Evolutionary conservation across 2,329 filamentous ascomycete species (phyloP).

Genomic region (Pseudogymnoascus destructans): DNA sequence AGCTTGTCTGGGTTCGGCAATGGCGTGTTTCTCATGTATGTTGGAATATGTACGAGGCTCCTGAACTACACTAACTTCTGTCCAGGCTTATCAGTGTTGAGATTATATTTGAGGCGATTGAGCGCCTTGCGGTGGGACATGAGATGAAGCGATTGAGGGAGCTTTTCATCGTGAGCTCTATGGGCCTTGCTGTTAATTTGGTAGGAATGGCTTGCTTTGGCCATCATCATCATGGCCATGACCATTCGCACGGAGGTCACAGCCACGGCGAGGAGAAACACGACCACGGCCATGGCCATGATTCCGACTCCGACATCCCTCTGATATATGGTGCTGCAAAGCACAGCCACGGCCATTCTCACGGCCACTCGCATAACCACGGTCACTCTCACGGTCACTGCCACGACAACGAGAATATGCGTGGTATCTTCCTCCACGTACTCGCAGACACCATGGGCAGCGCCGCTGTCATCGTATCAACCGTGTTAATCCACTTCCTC

Average conservation of each 20-base stretch:
- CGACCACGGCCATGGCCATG: conserved; percentile 18
- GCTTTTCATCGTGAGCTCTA: conserved; percentile 73
- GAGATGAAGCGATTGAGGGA: conserved; percentile 76
- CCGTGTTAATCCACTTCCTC: conserved; percentile 71
- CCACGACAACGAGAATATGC: conserved; percentile 96
- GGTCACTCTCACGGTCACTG: conserved; percentile 31
- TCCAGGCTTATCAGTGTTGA: conserved; percentile 79
- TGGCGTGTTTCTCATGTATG: conserved; percentile 81
- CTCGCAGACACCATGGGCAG: conserved; percentile 90
- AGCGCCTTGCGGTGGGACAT: conserved; percentile 70
- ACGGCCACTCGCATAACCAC: conserved; percentile 27
- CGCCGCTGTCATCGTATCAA: conserved; percentile 86
- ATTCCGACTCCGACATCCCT: conserved; percentile 4
- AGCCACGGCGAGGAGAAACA: conserved; percentile 26
- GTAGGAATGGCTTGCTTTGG: conserved; percentile 54
- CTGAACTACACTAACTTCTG: conserved; percentile 13
- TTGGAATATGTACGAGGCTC: not conserved
- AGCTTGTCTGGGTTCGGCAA: conserved; percentile 94
- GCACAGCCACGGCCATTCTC: conserved; percentile 20
- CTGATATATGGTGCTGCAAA: not conserved
- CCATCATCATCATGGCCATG: conserved; percentile 35
- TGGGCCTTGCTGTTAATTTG: conserved; percentile 81
- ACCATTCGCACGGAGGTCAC: conserved; percentile 28
- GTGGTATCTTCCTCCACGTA: conserved; percentile 92
- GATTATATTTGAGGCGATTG: conserved; percentile 88